A percentile compares a stretch with the other conserved stretches of the same genome.
Conservation (phyloP, 257 asterid genomes). For the Ligustrum vulgare region DNA sequence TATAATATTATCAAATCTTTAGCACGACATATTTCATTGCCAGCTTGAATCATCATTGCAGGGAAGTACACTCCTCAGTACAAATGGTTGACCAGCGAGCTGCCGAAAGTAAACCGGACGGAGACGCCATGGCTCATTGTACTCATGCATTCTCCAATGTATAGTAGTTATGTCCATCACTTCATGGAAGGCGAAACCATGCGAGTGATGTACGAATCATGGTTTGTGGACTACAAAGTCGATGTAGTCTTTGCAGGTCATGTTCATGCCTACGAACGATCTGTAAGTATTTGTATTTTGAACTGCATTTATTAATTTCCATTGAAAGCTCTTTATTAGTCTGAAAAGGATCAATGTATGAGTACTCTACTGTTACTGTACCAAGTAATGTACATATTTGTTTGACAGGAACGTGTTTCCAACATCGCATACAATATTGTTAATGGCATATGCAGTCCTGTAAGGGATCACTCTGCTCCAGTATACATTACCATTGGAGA, state of each 20-base stretch:
- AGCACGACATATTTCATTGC: background rate
- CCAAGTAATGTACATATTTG: background rate
- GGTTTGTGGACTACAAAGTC: constrained; percentile 55
- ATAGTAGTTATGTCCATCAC: constrained; percentile 56
- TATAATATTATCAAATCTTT: too few relatives aligned
- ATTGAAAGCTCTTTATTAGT: too few relatives aligned
- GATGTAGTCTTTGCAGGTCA: constrained; percentile 70
- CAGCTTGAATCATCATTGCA: background rate
- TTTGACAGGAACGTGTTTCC: constrained; percentile 57
- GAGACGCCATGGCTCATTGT: constrained; percentile 73
- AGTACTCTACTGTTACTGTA: too few relatives aligned
- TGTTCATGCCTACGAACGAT: constrained; percentile 64
- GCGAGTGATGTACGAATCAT: constrained; percentile 59
- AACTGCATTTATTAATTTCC: background rate
- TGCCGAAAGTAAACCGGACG: constrained; percentile 51
- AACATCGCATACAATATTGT: constrained; percentile 53
- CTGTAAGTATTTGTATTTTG: constrained; percentile 37
- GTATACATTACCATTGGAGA: constrained; percentile 71
- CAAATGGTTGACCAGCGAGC: constrained; percentile 52
- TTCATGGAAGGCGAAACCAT: constrained; percentile 74
- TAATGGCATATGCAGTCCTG: constrained; percentile 52
- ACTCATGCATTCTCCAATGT: constrained; percentile 58
- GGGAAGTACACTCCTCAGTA: constrained; percentile 65
- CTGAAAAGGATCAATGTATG: too few relatives aligned
- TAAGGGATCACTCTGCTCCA: constrained; percentile 56